Conservation (phyloP, 768 basidiomycete species). For the Cystobasidium tubakii region DNA sequence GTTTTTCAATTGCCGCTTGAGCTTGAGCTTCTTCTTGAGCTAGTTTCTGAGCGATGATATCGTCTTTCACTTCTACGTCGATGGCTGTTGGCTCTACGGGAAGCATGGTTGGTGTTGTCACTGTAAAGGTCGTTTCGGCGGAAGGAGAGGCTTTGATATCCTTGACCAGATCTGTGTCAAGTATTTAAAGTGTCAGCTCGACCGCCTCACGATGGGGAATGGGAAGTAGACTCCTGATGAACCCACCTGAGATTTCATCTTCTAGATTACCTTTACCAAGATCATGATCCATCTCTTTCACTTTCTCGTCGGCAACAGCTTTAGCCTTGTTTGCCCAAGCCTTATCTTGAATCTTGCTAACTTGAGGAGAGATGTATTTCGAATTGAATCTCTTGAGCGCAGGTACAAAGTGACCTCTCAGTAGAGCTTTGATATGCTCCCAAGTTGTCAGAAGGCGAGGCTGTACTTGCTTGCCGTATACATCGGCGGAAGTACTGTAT, state of each 20-base stretch:
- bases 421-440: slow-evolving; percentile 15
- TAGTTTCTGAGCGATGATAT: slow-evolving; percentile 29
- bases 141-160: slow-evolving; percentile 1
- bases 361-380: slow-evolving; percentile 44
- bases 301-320: slow-evolving; percentile 38
- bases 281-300: slow-evolving; percentile 39
- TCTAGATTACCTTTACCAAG: slow-evolving; percentile 27
- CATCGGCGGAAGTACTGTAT: slow-evolving; percentile 37
- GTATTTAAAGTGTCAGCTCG: neutral
- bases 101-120: neutral
- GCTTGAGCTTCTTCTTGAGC: slow-evolving; percentile 36
- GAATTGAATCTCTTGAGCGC: slow-evolving; percentile 42
- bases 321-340: slow-evolving; percentile 45
- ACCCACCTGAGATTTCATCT: slow-evolving; percentile 38
- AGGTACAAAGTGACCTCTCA: slow-evolving; percentile 37
- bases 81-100: slow-evolving; percentile 25
- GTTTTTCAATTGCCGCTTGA: slow-evolving; percentile 39
- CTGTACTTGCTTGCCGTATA: slow-evolving; percentile 42
- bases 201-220: too few species aligned
- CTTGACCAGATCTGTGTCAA: neutral
- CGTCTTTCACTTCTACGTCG: slow-evolving; percentile 19
- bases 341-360: slow-evolving; percentile 44
- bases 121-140: neutral
- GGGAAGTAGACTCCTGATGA: neutral
- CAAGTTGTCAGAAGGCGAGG: slow-evolving; percentile 35